phyloP scores from a whole-genome alignment of 768 basidiomycete genomes.

The Harrya chromipes region DNA sequence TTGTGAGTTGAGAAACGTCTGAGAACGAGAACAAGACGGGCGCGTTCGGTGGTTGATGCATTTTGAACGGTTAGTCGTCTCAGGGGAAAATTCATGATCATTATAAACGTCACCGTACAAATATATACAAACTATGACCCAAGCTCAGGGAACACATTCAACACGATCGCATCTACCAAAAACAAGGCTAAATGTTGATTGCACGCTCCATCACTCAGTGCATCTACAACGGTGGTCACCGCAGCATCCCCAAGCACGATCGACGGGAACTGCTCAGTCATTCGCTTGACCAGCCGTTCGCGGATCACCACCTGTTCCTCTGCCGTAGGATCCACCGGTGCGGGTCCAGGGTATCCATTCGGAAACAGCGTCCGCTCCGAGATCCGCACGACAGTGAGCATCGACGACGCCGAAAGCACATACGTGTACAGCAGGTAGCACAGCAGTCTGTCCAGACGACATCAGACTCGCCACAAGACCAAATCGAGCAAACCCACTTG shows the following conservation, averaged over 20 bases:
- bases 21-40: constrained; percentile 76
- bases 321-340: constrained; percentile 67
- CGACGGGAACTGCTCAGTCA: constrained; percentile 41
- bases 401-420: constrained; percentile 48
- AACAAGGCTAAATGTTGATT: constrained; percentile 78
- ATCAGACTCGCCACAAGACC: constrained; percentile 7
- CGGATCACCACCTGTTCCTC: constrained; percentile 71
- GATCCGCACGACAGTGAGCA: constrained; percentile 51
- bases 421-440: constrained; percentile 60
- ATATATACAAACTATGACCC: constrained; percentile 25
- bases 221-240: constrained; percentile 52
- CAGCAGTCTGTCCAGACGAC: constrained; percentile 49
- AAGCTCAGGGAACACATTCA: constrained; percentile 78
- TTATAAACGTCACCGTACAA: constrained; percentile 25
- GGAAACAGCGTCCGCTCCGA: constrained; percentile 81
- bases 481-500: constrained; percentile 37
- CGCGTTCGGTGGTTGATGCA: constrained; percentile 56
- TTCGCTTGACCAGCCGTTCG: constrained; percentile 34
- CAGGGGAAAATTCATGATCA: constrained; percentile 13
- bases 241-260: constrained; percentile 50
- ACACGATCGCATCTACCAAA: constrained; percentile 68
- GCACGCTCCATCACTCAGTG: constrained; percentile 59
- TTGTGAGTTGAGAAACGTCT: constrained; percentile 49
- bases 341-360: constrained; percentile 78
- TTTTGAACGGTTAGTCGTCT: constrained; percentile 12